A percentile compares a stretch with the other conserved stretches of the same genome.
Evolutionary conservation across 495 filamentous ascomycete genomes (phyloP).

Genomic region (Lichenothelia convexa): DNA sequence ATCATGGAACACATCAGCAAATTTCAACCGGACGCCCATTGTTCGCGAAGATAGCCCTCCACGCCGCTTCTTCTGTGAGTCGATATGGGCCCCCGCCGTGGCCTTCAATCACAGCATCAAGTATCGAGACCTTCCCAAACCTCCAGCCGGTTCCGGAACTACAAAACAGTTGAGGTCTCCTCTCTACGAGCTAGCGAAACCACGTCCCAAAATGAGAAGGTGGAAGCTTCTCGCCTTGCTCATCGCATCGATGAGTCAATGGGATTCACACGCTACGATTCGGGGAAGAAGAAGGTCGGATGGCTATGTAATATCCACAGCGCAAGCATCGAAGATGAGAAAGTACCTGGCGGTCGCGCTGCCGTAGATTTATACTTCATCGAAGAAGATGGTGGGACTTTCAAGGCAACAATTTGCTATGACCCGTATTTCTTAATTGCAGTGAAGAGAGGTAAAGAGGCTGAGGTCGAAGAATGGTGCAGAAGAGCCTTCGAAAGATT

Average conservation of each 20-base stretch:
- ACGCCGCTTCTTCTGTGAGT: too few relatives aligned
- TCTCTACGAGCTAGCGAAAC: slow-evolving; percentile 59
- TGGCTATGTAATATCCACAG: slow-evolving; percentile 94
- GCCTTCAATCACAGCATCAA: slow-evolving; percentile 15
- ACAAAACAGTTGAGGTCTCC: slow-evolving; percentile 60
- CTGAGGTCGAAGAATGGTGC: slow-evolving; percentile 92
- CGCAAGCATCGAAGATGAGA: slow-evolving; percentile 70
- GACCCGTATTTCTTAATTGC: slow-evolving; percentile 94
- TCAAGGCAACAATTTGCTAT: slow-evolving; percentile 92
- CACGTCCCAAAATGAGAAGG: slow-evolving; percentile 69
- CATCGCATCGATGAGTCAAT: slow-evolving; percentile 85
- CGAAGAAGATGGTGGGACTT: slow-evolving; percentile 77
- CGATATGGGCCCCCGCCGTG: too few relatives aligned
- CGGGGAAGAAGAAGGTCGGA: slow-evolving; percentile 65
- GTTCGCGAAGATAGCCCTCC: too few relatives aligned
- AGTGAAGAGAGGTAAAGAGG: slow-evolving; percentile 69
- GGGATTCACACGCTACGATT: slow-evolving; percentile 85
- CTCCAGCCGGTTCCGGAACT: slow-evolving; percentile 24
- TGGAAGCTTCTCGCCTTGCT: slow-evolving; percentile 66
- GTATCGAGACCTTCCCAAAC: slow-evolving; percentile 13
- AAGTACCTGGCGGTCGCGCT: slow-evolving; percentile 61
- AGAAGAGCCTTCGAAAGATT: slow-evolving; percentile 68
- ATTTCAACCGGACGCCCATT: too few relatives aligned
- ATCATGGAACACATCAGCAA: too few relatives aligned
- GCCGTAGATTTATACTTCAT: slow-evolving; percentile 96